Base-by-base conservation (phyloP, 306 rosid genomes). In the Sicyos edulis region DNA sequence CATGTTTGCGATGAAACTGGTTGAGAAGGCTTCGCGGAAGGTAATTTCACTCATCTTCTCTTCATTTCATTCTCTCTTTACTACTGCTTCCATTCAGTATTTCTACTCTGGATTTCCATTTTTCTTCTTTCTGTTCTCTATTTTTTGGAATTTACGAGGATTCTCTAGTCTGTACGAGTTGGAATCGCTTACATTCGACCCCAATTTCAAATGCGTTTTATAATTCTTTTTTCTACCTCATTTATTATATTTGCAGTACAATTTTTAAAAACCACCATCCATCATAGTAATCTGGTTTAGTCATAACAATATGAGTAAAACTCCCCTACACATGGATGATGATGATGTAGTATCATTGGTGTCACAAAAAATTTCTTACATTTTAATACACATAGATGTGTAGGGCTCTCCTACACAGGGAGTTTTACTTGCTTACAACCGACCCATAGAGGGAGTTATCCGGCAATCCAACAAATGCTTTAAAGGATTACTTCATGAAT, bases 11-110 rank as follows among this genome's bases (percentile, higher is more conserved):
- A 90, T 80, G 80, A 92, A 86, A 79, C 84, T 92, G 15, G 96
- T 90, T 34, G 93, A 82, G 85, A 92, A 88, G 80, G 98, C 98
- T 78, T 83, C 96, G 53, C 88, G 83, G 82, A 92, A 86, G 96
- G 98, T 85, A 49, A 68, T 45, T 40, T 65, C 70, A 47, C 24
- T 44, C 32, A 44, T 17, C 71, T 29, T 37, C 4, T 29, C 4
- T 29, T 29, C 32, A n/a, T n/a, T n/a, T n/a, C n/a, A n/a, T n/a
- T n/a, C n/a, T n/a, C n/a, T n/a, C n/a, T n/a, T n/a, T n/a, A n/a
- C n/a, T n/a, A n/a, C n/a, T n/a, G n/a, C n/a, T n/a, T n/a, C 37
- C 5, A 2, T 26, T 26, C 29, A 26, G 72, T 67, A 12, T 1
- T 44, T 45, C 40, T 67, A 40, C 56, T 12, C 4, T 7, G 19